Evolutionary conservation across 768 basidiomycete species (phyloP), one percentile per base, ranked within the genome.

Genomic region (Cubamyces sp.): DNA sequence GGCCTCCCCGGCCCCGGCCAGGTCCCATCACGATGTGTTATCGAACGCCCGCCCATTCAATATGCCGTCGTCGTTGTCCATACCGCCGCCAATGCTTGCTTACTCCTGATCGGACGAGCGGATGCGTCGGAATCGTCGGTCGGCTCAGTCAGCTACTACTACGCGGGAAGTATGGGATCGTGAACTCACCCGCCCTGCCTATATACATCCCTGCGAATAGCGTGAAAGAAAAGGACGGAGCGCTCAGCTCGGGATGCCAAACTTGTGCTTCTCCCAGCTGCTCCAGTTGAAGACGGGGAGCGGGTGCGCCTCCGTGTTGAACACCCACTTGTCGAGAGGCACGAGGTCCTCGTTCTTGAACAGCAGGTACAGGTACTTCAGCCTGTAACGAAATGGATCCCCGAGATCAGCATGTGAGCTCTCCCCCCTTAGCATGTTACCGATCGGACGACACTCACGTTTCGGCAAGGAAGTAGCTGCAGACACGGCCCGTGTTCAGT

Each of bases 321-420:
- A 81, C 39, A 81, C 78, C 70, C 72, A 81, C 57, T 74, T 67
- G 68, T 81, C 77, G 23, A 81, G 70, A 34, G 77, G 76, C 40
- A 91, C 64, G 3, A 79, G 79, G 64, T 92, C 87, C 9, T 84
- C 81, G 30, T 89, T 81, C 55, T 77, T 76, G 73, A 91, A 92
- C 70, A 90, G 73, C 21, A 92, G 77, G 71, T 88, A 78, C 48
- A 90, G 78, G 71, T 92, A 91, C 75, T 91, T 90, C 57, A 91
- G 76, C 64, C 86, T 87, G 68, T 21, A 64, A 50, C n/a, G 39
- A 12, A 12, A 46, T 18, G 52, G 25, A 60, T 37, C 49, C 28
- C 37, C 39, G 16, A 11, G 48, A 18, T 47, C 43, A 19, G 41
- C 45, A 18, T 1, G 28, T 34, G 34, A 34, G 34, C 34, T 30